These are phyloP conservation scores for Panus rudis DNA, from an alignment of 768 basidiomycete species.

Conservation along the genomic window DNA sequence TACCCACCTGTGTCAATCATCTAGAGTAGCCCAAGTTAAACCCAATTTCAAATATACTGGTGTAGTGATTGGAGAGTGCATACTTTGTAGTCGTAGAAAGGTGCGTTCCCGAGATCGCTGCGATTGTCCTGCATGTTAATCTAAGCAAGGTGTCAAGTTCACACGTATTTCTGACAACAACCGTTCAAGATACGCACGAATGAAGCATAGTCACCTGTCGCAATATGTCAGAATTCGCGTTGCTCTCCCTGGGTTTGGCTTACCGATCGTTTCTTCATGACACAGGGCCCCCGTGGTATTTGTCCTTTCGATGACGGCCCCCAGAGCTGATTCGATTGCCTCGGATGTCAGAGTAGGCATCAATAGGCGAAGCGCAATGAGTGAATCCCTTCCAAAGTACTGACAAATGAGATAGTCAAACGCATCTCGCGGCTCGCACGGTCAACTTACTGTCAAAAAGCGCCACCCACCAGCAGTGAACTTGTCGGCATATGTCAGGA, in stretches of 20 bases:
- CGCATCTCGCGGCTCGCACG: background rate
- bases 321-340: constrained; percentile 35
- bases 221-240: constrained; percentile 28
- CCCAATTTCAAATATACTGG: constrained; percentile 6
- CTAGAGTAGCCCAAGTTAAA: background rate
- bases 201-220: constrained; percentile 6
- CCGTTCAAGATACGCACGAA: constrained; percentile 23
- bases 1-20: constrained; percentile 34
- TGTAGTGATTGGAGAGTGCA: no score
- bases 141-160: no score
- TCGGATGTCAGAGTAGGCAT: constrained; percentile 34
- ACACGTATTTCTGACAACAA: no score
- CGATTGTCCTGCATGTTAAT: constrained; percentile 33
- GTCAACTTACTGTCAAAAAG: constrained; percentile 30
- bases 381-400: constrained; percentile 34
- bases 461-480: constrained; percentile 40
- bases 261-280: constrained; percentile 30
- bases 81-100: constrained; percentile 36
- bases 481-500: constrained; percentile 33
- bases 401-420: background rate
- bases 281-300: constrained; percentile 36
- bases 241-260: background rate
- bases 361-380: constrained; percentile 35
- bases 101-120: constrained; percentile 31
- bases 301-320: constrained; percentile 36